Evolutionary conservation across 2,329 filamentous ascomycete genomes (phyloP).

Genomic region (Phoma sp.): DNA sequence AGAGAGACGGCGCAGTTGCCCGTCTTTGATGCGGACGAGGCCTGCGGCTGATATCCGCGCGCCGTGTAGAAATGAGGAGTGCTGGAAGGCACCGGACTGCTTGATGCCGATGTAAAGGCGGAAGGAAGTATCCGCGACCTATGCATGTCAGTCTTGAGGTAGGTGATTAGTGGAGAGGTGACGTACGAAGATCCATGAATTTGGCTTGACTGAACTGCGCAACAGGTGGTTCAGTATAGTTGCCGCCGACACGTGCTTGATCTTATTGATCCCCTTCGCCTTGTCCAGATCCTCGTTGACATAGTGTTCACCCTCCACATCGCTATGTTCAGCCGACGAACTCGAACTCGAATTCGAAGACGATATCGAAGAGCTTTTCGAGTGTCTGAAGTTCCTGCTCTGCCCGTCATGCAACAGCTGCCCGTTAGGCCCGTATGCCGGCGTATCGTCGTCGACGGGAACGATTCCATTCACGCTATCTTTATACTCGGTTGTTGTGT

Average conservation of each 20-base stretch:
- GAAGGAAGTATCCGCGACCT: conserved; percentile 79
- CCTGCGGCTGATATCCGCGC: conserved; percentile 82
- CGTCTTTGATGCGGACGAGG: conserved; percentile 82
- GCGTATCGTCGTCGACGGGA: conserved; percentile 50
- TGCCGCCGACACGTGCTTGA: conserved; percentile 72
- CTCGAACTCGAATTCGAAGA: conserved; percentile 40
- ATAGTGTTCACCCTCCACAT: conserved; percentile 69
- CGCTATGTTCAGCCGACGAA: conserved; percentile 57
- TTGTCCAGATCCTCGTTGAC: conserved; percentile 68
- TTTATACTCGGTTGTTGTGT: conserved; percentile 75
- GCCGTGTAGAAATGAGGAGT: conserved; percentile 87
- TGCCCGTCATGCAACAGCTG: conserved; percentile 32
- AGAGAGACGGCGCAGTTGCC: conserved; percentile 74
- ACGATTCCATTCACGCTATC: conserved; percentile 75
- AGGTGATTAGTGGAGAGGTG: not conserved
- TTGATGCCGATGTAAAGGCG: conserved; percentile 91
- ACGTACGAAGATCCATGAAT: conserved; percentile 87
- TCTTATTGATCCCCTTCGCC: conserved; percentile 65
- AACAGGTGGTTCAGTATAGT: conserved; percentile 80
- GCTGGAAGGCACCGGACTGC: conserved; percentile 84
- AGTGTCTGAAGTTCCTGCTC: conserved; percentile 25
- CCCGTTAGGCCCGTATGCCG: conserved; percentile 47
- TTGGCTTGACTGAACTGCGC: conserved; percentile 79
- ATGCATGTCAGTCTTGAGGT: not conserved
- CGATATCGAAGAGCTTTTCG: conserved; percentile 29